Evolutionary conservation across 768 basidiomycete species (phyloP).

Genomic region (Phaeotremella fagi): DNA sequence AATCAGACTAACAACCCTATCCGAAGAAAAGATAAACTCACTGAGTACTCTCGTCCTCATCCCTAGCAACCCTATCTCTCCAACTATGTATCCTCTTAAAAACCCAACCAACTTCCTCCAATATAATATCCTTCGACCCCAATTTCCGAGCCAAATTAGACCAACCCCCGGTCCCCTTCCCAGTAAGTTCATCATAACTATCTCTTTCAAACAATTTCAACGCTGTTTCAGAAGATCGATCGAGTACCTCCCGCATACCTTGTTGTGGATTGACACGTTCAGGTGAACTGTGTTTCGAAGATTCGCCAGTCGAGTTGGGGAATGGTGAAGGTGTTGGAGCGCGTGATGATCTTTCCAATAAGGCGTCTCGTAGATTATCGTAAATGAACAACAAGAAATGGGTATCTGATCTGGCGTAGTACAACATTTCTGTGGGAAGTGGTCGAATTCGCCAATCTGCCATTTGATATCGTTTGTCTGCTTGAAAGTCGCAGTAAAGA

Average conservation of each 20-base stretch:
- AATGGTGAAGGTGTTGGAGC: conserved; percentile 20
- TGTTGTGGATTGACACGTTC: conserved; percentile 52
- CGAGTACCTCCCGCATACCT: conserved; percentile 62
- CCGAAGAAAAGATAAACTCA: conserved; percentile 47
- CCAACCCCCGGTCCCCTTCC: conserved; percentile 69
- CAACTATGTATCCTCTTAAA: conserved; percentile 72
- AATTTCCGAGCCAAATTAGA: conserved; percentile 71
- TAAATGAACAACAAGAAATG: conserved; percentile 92
- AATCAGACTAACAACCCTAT: not conserved
- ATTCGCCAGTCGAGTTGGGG: conserved; percentile 11
- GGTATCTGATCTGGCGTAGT: conserved; percentile 92
- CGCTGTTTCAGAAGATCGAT: conserved; percentile 70
- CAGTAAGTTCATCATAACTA: conserved; percentile 62
- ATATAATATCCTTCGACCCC: conserved; percentile 58
- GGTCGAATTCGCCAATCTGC: conserved; percentile 97
- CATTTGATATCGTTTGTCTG: conserved; percentile 93
- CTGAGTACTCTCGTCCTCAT: conserved; percentile 81
- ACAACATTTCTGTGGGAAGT: conserved; percentile 77
- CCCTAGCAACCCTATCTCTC: conserved; percentile 72
- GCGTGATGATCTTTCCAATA: conserved; percentile 52
- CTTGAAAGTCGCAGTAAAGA: conserved; percentile 80
- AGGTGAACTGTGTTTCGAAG: conserved; percentile 35
- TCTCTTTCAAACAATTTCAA: conserved; percentile 67
- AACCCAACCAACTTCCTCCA: conserved; percentile 57
- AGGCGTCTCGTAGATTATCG: conserved; percentile 79